These are phyloP conservation scores for Rhizophagus sp. DNA, from an alignment of 192 early-diverging fungal genomes.

Conservation along the genomic window DNA sequence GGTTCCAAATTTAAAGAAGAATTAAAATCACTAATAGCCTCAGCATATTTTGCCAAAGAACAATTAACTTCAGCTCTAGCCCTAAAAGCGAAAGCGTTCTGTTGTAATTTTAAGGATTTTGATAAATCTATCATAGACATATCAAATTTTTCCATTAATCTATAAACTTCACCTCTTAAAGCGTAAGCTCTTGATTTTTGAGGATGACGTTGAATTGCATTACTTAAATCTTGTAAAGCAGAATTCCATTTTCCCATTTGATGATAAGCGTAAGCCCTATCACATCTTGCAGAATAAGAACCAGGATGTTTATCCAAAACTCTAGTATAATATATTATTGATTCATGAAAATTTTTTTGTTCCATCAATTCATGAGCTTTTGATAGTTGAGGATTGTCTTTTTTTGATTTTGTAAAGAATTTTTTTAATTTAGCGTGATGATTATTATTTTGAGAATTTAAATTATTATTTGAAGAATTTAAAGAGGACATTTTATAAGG, in stretches of 20 bases:
- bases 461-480: neutral
- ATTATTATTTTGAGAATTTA: neutral
- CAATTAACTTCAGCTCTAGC: neutral
- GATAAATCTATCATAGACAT: neutral
- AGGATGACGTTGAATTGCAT: neutral
- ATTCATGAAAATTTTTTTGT: neutral
- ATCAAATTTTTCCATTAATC: neutral
- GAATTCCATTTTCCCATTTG: neutral
- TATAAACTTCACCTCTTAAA: constrained; percentile 10
- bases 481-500: neutral
- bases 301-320: neutral
- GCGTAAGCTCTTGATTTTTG: neutral
- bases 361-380: neutral
- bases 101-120: neutral
- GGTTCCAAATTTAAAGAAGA: constrained; percentile 10
- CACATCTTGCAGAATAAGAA: constrained; percentile 2
- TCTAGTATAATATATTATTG: neutral
- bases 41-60: neutral
- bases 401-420: neutral
- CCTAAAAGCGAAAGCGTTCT: constrained; percentile 3
- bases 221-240: constrained; percentile 6
- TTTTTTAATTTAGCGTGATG: neutral
- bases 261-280: constrained; percentile 9
- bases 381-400: neutral
- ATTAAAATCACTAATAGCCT: constrained; percentile 14